Base-by-base conservation (phyloP, 495 filamentous ascomycete genomes). In the Lichenothelia convexa region DNA sequence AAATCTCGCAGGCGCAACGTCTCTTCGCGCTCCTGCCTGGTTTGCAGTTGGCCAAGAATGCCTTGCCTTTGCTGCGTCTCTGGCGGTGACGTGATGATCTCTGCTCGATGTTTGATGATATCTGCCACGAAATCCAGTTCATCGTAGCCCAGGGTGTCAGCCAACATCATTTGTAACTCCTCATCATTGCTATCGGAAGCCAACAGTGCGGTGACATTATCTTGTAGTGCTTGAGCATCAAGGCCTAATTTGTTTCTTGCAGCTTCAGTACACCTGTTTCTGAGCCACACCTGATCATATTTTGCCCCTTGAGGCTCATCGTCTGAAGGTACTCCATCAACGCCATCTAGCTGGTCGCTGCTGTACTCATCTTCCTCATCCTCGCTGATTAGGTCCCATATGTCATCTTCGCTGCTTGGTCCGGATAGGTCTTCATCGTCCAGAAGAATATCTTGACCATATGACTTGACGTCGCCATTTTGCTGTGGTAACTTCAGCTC, bases 111-210 rank as follows among this genome's bases (percentile, higher is more conserved):
- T 3, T 68, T 60, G 39, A 93, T 76, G 18, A 95, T 56, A 38
- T 92, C 79, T 40, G 80, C 80, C 22, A 95, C 70, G 38, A 94
- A 69, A 37, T 95, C 85, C 11, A 95, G 58, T 45, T 95, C 86
- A 39, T 86, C 81, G 48, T 81, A 94, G 0, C 89, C 89, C 34
- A 95, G 62, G 38, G 93, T 73, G 47, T 97, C 91, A 0, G 78
- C 81, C n/a, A 97, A 63, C 15, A 70, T 70, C 53, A 81, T 84
- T 55, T 95, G 89, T 5, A 95, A 57, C 45, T 86, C 81, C 16
- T 85, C 80, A 45, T 93, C 82, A 33, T 48, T 51, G 38, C 48
- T 61, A 46, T 79, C 70, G 18, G 77, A 71, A 3, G 64, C 68
- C 34, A 91, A 48, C 5, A 78, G 58, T 4, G 75, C 76, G 13